Evolutionary conservation across 345 rosid species (phyloP).

Genomic region (Passiflora organensis): DNA sequence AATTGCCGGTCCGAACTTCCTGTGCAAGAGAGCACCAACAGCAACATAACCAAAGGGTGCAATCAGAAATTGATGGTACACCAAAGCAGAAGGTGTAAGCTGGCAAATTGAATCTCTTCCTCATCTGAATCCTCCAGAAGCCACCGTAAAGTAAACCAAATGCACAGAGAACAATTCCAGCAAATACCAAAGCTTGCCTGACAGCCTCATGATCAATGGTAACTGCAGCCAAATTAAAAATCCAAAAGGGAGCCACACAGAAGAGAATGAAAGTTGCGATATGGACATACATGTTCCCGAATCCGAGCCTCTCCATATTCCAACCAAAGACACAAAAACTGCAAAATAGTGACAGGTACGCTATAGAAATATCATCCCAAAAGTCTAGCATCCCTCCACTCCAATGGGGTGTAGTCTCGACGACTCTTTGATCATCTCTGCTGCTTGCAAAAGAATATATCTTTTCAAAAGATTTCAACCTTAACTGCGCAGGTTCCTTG

Average conservation of each 20-base stretch:
- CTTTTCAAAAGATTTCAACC: slow-evolving; percentile 40
- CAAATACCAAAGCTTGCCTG: slow-evolving; percentile 56
- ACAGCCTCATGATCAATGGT: slow-evolving; percentile 55
- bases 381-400: slow-evolving; percentile 83
- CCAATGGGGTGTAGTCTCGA: slow-evolving; percentile 62
- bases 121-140: slow-evolving; percentile 94
- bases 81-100: slow-evolving; percentile 71
- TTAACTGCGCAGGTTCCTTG: slow-evolving; percentile 19
- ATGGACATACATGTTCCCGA: slow-evolving; percentile 96
- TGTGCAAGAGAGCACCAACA: slow-evolving; percentile 95
- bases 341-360: slow-evolving; percentile 79
- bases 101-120: slow-evolving; percentile 76
- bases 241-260: slow-evolving; percentile 90
- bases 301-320: slow-evolving; percentile 96
- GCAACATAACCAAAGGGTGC: slow-evolving; percentile 75
- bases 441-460: slow-evolving; percentile 60
- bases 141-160: slow-evolving; percentile 93
- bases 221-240: slow-evolving; percentile 82
- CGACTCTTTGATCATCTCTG: slow-evolving; percentile 29
- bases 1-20: slow-evolving; percentile 76
- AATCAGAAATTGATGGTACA: slow-evolving; percentile 47
- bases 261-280: slow-evolving; percentile 80
- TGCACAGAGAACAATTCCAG: slow-evolving; percentile 66
- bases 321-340: slow-evolving; percentile 88
- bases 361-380: slow-evolving; percentile 82